Evolutionary conservation across 202 grass and related monocot species (phyloP).

Genomic region (Hordeum pubiflorum): DNA sequence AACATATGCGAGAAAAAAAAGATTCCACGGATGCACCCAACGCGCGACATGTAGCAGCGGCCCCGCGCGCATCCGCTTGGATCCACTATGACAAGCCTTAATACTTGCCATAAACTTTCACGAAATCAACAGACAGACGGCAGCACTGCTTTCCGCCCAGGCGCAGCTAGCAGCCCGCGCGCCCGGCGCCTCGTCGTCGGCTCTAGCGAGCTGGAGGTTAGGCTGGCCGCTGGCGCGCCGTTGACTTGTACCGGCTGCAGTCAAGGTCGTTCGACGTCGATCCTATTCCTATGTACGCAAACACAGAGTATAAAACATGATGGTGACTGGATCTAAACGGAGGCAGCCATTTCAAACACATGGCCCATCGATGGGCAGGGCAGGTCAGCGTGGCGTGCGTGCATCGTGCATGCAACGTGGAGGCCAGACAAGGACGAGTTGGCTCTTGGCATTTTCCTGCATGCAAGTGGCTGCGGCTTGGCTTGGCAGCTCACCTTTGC

Average conservation of each 20-base stretch:
- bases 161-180: no score
- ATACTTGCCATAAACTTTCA: no score
- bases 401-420: conserved; percentile 18
- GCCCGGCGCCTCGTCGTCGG: no score
- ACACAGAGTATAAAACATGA: neutral
- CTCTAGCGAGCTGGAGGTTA: no score
- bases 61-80: no score
- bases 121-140: no score
- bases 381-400: neutral
- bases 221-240: neutral
- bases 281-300: neutral
- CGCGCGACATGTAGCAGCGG: no score
- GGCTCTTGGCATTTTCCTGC: conserved; percentile 3
- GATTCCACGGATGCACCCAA: no score
- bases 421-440: neutral
- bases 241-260: neutral
- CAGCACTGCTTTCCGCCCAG: no score
- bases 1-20: no score
- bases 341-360: neutral
- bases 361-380: neutral
- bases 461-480: neutral
- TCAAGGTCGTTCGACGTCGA: neutral
- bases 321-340: neutral
- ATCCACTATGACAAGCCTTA: no score
- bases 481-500: neutral